phyloP scores from a whole-genome alignment of 768 basidiomycete species.

The Kondoa subrosea region DNA sequence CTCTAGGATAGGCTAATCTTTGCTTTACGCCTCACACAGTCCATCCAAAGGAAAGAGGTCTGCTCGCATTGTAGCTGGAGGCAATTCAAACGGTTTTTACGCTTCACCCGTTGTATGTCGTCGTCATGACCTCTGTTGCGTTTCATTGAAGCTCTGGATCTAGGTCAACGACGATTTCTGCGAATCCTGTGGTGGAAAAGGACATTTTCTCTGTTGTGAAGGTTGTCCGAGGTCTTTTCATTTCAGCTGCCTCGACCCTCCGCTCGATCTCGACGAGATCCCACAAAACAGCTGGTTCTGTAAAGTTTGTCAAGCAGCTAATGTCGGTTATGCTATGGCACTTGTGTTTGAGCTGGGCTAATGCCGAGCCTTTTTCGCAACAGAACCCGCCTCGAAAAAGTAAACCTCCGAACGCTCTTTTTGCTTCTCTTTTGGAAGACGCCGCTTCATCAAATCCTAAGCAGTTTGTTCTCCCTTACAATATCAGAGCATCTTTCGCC shows the following conservation, averaged over 20 bases:
- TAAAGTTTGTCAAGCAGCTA: slow-evolving; percentile 47
- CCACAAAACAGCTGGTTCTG: slow-evolving; percentile 46
- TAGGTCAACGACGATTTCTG: slow-evolving; percentile 38
- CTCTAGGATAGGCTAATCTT: background rate
- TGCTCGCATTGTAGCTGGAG: background rate
- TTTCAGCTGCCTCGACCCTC: slow-evolving; percentile 89
- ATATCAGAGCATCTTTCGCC: slow-evolving; percentile 24
- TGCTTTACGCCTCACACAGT: background rate
- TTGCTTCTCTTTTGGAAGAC: slow-evolving; percentile 21
- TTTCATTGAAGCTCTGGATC: background rate
- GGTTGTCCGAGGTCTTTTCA: slow-evolving; percentile 93
- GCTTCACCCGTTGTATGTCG: too few species aligned
- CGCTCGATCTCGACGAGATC: slow-evolving; percentile 71
- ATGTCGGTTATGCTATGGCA: background rate
- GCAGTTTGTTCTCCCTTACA: slow-evolving; percentile 21
- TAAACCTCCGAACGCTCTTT: slow-evolving; percentile 13
- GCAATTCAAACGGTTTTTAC: too few species aligned
- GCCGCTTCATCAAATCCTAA: slow-evolving; percentile 25
- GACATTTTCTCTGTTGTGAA: slow-evolving; percentile 86
- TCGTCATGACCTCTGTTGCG: too few species aligned
- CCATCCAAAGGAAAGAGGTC: background rate
- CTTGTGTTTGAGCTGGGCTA: slow-evolving; percentile 1
- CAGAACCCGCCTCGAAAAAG: slow-evolving; percentile 22
- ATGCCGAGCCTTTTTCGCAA: background rate
- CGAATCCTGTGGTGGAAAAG: slow-evolving; percentile 38